Evolutionary conservation across 805 yeast species (phyloP).

Genomic region (Candida peoriensis): DNA sequence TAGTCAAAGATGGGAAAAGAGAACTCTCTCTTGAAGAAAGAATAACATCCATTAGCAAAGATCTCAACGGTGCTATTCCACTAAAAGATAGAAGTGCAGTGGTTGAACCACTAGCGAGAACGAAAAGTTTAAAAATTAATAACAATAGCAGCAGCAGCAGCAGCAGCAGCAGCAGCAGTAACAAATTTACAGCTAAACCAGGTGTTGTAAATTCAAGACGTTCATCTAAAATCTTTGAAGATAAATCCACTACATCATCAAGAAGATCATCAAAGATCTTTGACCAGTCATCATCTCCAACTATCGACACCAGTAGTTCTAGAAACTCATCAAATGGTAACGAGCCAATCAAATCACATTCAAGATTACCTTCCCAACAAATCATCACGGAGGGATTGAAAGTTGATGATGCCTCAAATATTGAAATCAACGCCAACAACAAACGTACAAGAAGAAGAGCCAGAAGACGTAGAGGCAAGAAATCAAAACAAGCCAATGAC

Average conservation of each 20-base stretch:
- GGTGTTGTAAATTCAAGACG: not conserved
- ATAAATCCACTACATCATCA: not conserved
- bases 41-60: conserved; percentile 17
- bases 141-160: too few relatives aligned
- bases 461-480: not conserved
- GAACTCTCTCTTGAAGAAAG: conserved; percentile 14
- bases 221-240: not conserved
- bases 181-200: too few relatives aligned
- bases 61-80: conserved; percentile 20
- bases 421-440: too few relatives aligned
- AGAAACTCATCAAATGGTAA: not conserved
- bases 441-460: not conserved
- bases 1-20: conserved; percentile 1
- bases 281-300: too few relatives aligned
- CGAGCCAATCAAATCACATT: not conserved
- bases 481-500: too few relatives aligned
- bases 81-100: conserved; percentile 14
- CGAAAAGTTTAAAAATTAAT: not conserved
- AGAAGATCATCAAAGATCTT: not conserved
- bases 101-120: conserved; percentile 5
- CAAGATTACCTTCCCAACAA: not conserved
- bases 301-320: too few relatives aligned
- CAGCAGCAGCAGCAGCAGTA: too few relatives aligned
- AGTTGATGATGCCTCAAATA: too few relatives aligned
- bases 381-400: not conserved